Conservation (phyloP, 2,329 filamentous ascomycete species). For the Aspergillus sp. region DNA sequence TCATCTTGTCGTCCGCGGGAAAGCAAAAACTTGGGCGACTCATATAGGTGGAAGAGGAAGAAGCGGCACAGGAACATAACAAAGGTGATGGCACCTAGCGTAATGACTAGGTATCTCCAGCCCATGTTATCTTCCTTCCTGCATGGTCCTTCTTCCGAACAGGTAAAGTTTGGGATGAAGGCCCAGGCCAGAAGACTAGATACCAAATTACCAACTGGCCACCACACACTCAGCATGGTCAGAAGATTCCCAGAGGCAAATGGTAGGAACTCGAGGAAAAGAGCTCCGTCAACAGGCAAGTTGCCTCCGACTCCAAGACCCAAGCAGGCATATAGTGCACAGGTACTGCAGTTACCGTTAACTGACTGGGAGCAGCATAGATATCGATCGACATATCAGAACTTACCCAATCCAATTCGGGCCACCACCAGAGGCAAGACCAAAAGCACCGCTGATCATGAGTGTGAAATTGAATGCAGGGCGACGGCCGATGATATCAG, state of each 20-base stretch:
- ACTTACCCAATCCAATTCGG: conserved; percentile 61
- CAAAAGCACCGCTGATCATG: conserved; percentile 72
- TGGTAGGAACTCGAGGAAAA: conserved; percentile 82
- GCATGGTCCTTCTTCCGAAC: conserved; percentile 34
- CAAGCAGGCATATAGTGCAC: conserved; percentile 59
- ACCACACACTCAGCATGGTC: conserved; percentile 81
- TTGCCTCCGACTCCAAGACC: conserved; percentile 74
- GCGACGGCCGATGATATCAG: conserved; percentile 75
- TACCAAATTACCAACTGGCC: conserved; percentile 77
- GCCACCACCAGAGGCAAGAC: conserved; percentile 66
- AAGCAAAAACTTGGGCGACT: conserved; percentile 82
- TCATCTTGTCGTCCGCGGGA: conserved; percentile 74
- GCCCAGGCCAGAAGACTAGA: conserved; percentile 68
- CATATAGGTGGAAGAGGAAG: conserved; percentile 77
- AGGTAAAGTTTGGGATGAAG: conserved; percentile 68
- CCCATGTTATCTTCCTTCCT: conserved; percentile 60
- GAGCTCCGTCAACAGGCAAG: conserved; percentile 73
- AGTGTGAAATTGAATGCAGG: conserved; percentile 80
- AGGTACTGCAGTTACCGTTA: conserved; percentile 43
- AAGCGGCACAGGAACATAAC: conserved; percentile 76
- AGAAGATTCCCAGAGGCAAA: conserved; percentile 70
- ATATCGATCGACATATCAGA: conserved; percentile 25
- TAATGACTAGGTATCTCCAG: conserved; percentile 73
- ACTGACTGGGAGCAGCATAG: background rate
- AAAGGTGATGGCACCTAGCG: conserved; percentile 71